These are phyloP conservation scores for Cyberlindnera euphorbiae DNA, from an alignment of 805 yeast species.

Conservation along the genomic window DNA sequence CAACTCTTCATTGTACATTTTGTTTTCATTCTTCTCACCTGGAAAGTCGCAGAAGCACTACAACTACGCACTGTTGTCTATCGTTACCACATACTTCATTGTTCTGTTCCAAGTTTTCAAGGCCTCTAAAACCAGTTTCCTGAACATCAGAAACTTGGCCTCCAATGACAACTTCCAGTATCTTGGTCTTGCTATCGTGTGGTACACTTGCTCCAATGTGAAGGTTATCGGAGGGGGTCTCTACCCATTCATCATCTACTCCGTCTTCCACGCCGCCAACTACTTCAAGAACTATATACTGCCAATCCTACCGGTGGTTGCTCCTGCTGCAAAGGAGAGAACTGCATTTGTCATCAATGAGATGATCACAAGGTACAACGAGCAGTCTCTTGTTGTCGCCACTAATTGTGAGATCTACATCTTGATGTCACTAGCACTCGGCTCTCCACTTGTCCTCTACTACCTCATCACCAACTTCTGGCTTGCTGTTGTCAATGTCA, in stretches of 20 bases:
- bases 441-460: conserved; percentile 37
- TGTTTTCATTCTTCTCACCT: conserved; percentile 39
- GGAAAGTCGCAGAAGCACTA: conserved; percentile 33
- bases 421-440: conserved; percentile 35
- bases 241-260: conserved; percentile 58
- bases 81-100: conserved; percentile 55
- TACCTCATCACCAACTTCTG: conserved; percentile 28
- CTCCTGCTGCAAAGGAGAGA: conserved; percentile 24
- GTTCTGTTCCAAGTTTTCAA: conserved; percentile 58
- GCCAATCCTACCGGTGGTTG: conserved; percentile 40
- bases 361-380: conserved; percentile 37
- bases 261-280: conserved; percentile 58
- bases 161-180: conserved; percentile 61
- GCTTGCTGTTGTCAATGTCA: conserved; percentile 28
- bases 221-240: conserved; percentile 42
- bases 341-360: conserved; percentile 27
- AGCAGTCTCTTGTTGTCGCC: conserved; percentile 38
- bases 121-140: conserved; percentile 27
- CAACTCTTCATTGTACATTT: conserved; percentile 35
- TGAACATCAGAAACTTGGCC: conserved; percentile 31
- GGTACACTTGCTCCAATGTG: conserved; percentile 39
- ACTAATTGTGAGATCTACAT: conserved; percentile 44
- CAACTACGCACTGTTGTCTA: conserved; percentile 41
- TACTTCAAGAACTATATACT: conserved; percentile 52
- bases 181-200: conserved; percentile 39